These are phyloP conservation scores for Podaxis sp. DNA, from an alignment of 768 basidiomycete species.

Conservation along the genomic window DNA sequence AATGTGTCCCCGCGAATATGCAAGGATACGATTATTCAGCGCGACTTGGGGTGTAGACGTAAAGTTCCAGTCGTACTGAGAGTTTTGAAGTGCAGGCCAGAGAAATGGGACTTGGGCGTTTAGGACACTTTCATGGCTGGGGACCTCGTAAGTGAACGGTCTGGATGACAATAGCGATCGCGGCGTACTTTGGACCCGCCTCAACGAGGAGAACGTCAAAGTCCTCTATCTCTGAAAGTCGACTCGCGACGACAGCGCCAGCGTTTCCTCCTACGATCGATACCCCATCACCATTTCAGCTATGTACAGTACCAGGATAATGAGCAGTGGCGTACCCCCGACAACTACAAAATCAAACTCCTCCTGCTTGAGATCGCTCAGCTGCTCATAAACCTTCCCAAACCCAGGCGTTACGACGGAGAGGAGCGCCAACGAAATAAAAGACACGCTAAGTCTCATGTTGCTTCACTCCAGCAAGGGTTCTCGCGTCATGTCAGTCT, in stretches of 20 bases:
- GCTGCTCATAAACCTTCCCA: background rate
- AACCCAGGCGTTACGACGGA: too few species aligned
- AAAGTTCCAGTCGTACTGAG: conserved; percentile 30
- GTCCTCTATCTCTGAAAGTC: conserved; percentile 8
- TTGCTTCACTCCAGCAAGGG: too few species aligned
- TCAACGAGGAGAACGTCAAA: conserved; percentile 15
- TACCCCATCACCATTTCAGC: background rate
- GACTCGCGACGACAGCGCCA: conserved; percentile 9
- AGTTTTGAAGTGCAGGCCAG: conserved; percentile 10
- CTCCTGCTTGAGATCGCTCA: background rate
- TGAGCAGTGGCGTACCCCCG: conserved; percentile 4
- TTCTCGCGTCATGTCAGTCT: too few species aligned
- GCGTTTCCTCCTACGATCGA: conserved; percentile 6
- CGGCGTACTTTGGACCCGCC: conserved; percentile 11
- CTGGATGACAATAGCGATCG: too few species aligned
- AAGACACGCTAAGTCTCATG: too few species aligned
- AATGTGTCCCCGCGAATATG: conserved; percentile 24
- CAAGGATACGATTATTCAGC: conserved; percentile 19
- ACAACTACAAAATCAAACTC: conserved; percentile 15
- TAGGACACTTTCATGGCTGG: conserved; percentile 23
- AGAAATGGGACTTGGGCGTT: conserved; percentile 23
- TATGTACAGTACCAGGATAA: background rate
- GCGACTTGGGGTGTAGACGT: conserved; percentile 25
- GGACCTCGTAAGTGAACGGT: background rate
- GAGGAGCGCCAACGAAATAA: too few species aligned